Evolutionary conservation across 1,284 basidiomycete species (phyloP).

Genomic region (Xanthoconium separans): DNA sequence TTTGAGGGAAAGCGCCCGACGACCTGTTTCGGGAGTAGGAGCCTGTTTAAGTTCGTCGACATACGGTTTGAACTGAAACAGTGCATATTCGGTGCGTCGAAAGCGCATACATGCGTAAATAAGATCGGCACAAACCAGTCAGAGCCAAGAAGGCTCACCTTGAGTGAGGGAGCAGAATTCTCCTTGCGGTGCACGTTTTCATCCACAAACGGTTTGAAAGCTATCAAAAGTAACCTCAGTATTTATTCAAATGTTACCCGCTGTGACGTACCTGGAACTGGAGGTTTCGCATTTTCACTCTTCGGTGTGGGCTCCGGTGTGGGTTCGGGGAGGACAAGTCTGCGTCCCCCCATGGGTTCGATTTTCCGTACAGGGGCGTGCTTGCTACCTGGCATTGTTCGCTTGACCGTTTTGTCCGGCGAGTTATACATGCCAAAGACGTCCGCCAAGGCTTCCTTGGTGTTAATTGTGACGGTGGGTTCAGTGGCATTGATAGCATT

Average conservation of each 20-base stretch:
- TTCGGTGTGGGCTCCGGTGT: slow-evolving; percentile 34
- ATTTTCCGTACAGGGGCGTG: slow-evolving; percentile 67
- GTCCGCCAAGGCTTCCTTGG: slow-evolving; percentile 89
- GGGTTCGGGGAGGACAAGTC: slow-evolving; percentile 12
- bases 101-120: slow-evolving; percentile 7
- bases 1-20: slow-evolving; percentile 40
- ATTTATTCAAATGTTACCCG: background rate
- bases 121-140: background rate
- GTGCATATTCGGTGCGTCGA: background rate
- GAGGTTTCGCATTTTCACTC: slow-evolving; percentile 39
- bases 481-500: slow-evolving; percentile 32
- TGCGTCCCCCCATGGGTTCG: slow-evolving; percentile 42
- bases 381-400: slow-evolving; percentile 57
- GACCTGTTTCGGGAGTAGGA: slow-evolving; percentile 28
- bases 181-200: slow-evolving; percentile 51
- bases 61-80: slow-evolving; percentile 47
- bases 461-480: slow-evolving; percentile 79
- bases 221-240: slow-evolving; percentile 27
- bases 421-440: slow-evolving; percentile 94
- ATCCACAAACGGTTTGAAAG: slow-evolving; percentile 61
- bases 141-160: slow-evolving; percentile 35
- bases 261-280: slow-evolving; percentile 39
- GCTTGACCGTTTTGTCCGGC: slow-evolving; percentile 70
- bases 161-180: slow-evolving; percentile 47
- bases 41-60: slow-evolving; percentile 39